Base-by-base conservation (phyloP, 2,329 filamentous ascomycete species). In the Tetracladium maxilliforme region DNA sequence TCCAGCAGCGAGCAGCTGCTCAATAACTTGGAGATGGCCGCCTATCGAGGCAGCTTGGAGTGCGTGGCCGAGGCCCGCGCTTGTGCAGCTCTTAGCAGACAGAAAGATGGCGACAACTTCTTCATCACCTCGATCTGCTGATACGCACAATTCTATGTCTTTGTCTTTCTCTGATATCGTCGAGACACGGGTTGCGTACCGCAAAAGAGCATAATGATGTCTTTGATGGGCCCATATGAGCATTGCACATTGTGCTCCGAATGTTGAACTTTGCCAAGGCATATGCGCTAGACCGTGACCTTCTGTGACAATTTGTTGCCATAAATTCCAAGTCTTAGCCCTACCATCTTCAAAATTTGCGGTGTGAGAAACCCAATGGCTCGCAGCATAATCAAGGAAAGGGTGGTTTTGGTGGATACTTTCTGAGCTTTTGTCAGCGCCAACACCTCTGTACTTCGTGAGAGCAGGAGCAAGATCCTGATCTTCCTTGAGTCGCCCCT, bases 21-120 rank as follows among this genome's bases (percentile, higher is more conserved):
- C 23, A 8, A 40, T 43, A 7, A 48, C 38, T 3, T 35, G 35
- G 5, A 31, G 20, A 24, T 50, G 36, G 2, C 39, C 36, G 1
- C 24, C 25, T n/a, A 40, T 32, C 11, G 46, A 44, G 4, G 51
- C 51, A 2, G 50, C 50, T 14, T 48, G 47, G 4, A 55, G 38
- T 1, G 52, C 49, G 11, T 19, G 11, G 18, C 9, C 9, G 9
- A 19, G 9, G 11, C 9, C n/a, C n/a, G n/a, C n/a, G n/a, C n/a
- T n/a, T n/a, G n/a, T n/a, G n/a, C n/a, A n/a, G n/a, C n/a, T n/a
- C n/a, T n/a, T 19, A 9, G 18, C 18, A 19, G 18, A 19, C 9
- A 19, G 9, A 9, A 11, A 9, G 18, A 19, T 19, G 11, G 9
- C 9, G 18, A 11, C 9, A 9, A 9, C 18, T 19, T 11, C 11